phyloP scores from a whole-genome alignment of 1,284 basidiomycete species.

The Apiotrichum montevideense region DNA sequence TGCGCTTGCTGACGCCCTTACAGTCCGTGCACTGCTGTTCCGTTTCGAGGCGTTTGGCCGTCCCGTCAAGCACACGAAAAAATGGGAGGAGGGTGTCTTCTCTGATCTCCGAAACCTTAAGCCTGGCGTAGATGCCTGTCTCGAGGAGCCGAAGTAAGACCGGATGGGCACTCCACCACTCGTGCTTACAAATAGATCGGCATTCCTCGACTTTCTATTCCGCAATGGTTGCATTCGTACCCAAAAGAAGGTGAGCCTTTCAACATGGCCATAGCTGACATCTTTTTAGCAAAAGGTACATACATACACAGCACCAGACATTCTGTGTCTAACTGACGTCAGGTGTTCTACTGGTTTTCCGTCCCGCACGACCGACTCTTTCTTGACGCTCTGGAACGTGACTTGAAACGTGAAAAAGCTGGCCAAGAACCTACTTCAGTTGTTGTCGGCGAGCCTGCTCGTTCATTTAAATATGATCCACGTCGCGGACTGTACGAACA shows the following conservation, averaged over 20 bases:
- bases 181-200: constrained; percentile 25
- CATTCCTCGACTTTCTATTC: constrained; percentile 82
- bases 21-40: constrained; percentile 76
- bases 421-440: constrained; percentile 74
- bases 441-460: constrained; percentile 69
- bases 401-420: constrained; percentile 86
- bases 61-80: constrained; percentile 41
- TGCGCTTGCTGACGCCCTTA: constrained; percentile 42
- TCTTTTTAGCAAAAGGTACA: constrained; percentile 24
- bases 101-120: constrained; percentile 84
- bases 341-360: constrained; percentile 76
- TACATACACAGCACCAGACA: not conserved
- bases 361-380: constrained; percentile 93
- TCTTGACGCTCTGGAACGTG: constrained; percentile 85
- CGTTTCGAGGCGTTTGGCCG: constrained; percentile 77
- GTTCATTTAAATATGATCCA: constrained; percentile 62
- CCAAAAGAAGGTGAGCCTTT: constrained; percentile 71
- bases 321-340: not conserved
- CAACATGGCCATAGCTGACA: not conserved
- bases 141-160: constrained; percentile 82
- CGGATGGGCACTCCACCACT: no score
- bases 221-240: constrained; percentile 91
- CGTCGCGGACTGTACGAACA: constrained; percentile 80
- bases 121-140: constrained; percentile 77
- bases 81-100: constrained; percentile 78